phyloP scores from a whole-genome alignment of 768 basidiomycete species.

The Rhodotorula taiwanensis region DNA sequence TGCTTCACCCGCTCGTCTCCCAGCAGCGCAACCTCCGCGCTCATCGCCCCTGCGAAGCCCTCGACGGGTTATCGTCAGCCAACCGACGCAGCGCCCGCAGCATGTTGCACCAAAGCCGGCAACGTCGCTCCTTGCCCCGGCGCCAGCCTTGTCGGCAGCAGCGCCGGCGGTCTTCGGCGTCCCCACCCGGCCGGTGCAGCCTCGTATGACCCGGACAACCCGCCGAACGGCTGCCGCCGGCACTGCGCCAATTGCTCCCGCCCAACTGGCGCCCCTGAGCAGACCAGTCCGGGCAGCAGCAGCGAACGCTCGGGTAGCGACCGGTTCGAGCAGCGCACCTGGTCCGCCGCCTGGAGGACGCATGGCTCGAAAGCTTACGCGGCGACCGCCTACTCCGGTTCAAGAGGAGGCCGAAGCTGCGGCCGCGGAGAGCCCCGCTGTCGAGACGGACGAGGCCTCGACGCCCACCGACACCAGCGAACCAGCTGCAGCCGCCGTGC shows the following conservation, averaged over 20 bases:
- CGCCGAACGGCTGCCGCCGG: background rate
- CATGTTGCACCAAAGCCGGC: background rate
- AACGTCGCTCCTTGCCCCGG: constrained; percentile 3
- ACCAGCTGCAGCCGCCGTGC: background rate
- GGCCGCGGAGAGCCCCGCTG: background rate
- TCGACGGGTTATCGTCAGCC: constrained; percentile 6
- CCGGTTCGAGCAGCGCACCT: background rate
- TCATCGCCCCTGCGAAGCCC: constrained; percentile 19
- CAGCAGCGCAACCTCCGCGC: background rate
- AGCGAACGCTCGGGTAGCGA: too few species aligned
- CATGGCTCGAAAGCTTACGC: background rate
- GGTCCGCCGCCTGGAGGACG: background rate
- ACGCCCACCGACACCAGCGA: background rate
- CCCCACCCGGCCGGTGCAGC: background rate
- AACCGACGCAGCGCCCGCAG: background rate
- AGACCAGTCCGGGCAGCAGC: too few species aligned
- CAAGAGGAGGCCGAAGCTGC: background rate
- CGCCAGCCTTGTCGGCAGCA: background rate
- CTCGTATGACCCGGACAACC: background rate
- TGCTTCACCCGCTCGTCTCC: background rate
- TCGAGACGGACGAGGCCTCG: background rate
- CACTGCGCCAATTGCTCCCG: too few species aligned
- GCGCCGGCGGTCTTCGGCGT: background rate
- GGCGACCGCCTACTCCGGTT: background rate
- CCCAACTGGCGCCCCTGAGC: too few species aligned